Percentiles rank a stretch among this genome's conserved stretches.
phyloP scores from a whole-genome alignment of 2,329 filamentous ascomycete species.

The Lachnellula suecica region DNA sequence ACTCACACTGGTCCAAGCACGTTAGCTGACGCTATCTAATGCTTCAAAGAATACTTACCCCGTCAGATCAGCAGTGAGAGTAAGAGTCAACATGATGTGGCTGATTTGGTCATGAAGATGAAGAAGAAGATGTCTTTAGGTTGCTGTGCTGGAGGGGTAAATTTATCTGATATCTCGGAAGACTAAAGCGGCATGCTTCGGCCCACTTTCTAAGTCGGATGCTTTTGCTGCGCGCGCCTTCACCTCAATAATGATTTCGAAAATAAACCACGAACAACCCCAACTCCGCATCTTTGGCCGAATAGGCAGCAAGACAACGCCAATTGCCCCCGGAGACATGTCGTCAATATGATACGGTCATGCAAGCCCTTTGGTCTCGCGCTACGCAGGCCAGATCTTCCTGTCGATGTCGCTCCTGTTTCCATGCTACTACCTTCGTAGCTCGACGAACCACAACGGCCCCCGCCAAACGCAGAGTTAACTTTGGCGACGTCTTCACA shows the following conservation, averaged over 20 bases:
- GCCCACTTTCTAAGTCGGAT: neutral
- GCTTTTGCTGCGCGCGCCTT: neutral
- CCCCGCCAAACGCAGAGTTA: constrained; percentile 48
- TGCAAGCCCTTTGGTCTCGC: constrained; percentile 70
- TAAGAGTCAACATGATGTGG: constrained; percentile 61
- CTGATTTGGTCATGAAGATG: neutral
- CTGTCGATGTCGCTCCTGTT: constrained; percentile 63
- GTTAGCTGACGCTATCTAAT: neutral
- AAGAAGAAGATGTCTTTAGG: neutral
- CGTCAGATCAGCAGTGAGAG: constrained; percentile 65
- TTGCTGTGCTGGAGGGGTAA: neutral
- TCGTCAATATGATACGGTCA: constrained; percentile 39
- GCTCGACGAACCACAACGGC: constrained; percentile 51
- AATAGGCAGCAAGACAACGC: neutral
- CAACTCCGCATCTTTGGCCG: neutral
- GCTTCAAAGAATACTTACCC: constrained; percentile 50
- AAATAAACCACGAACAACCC: neutral
- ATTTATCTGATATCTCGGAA: neutral
- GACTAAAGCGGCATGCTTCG: constrained; percentile 6
- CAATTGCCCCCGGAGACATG: neutral
- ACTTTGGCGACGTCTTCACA: constrained; percentile 57
- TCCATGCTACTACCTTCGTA: constrained; percentile 47
- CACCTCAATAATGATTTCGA: neutral
- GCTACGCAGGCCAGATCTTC: constrained; percentile 59
- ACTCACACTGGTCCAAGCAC: constrained; percentile 65